Conservation (phyloP, 179 eudicot species). For the Spergularia azorica region DNA sequence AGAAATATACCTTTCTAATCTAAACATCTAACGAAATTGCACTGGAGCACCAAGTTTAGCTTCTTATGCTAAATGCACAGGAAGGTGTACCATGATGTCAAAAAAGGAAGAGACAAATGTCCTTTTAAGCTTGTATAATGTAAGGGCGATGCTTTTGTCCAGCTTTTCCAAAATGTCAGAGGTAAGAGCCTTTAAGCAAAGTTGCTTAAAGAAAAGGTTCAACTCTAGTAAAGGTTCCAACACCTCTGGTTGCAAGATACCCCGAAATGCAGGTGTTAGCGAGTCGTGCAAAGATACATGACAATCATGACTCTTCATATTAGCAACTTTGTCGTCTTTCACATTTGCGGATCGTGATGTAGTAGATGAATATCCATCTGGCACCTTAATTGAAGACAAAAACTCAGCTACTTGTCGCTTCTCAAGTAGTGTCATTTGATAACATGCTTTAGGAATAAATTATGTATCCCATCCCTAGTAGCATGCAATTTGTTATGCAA, state of each 20-base stretch:
- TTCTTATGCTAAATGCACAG: not conserved
- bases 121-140: conserved; percentile 1
- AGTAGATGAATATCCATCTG: conserved; percentile 27
- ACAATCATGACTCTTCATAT: conserved; percentile 32
- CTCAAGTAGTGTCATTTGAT: not conserved
- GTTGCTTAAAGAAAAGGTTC: not conserved
- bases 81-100: not conserved
- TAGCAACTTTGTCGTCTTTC: conserved; percentile 11
- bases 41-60: conserved; percentile 9
- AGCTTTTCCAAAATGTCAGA: not conserved
- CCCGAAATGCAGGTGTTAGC: conserved; percentile 2
- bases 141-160: not conserved
- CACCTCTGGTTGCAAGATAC: not conserved
- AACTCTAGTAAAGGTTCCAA: not conserved
- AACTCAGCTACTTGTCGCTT: not conserved
- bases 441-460: not conserved
- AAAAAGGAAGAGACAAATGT: conserved; percentile 17
- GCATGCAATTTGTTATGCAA: not conserved
- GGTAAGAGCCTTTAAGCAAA: not conserved
- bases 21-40: conserved; percentile 14
- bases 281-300: conserved; percentile 18
- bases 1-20: not conserved
- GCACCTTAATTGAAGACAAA: conserved; percentile 2
- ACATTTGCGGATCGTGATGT: conserved; percentile 4
- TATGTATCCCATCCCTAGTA: not conserved